phyloP scores from a whole-genome alignment of 208 protist genomes.

The Leishmania lainsoni region DNA sequence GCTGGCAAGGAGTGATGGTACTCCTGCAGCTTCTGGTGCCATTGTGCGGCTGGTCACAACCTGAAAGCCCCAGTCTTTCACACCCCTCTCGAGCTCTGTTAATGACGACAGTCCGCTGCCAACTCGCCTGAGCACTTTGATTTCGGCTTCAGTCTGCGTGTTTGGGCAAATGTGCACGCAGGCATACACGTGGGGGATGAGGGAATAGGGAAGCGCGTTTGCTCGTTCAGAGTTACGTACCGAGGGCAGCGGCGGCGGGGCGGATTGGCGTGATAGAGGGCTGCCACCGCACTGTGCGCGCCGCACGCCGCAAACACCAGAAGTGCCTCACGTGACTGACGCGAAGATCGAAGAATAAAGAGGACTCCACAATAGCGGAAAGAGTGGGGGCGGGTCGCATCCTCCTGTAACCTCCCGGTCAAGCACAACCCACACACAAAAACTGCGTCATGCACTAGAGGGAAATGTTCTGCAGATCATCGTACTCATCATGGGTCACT shows the following conservation, averaged over 20 bases:
- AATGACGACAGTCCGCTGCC: neutral
- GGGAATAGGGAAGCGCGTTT: neutral
- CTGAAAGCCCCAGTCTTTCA: neutral
- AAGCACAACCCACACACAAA: neutral
- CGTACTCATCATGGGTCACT: slow-evolving; percentile 63
- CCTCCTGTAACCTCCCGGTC: neutral
- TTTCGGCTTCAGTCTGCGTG: neutral
- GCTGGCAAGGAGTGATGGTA: neutral
- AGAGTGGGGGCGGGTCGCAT: neutral
- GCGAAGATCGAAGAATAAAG: neutral
- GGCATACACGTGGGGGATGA: neutral
- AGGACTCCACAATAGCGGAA: neutral
- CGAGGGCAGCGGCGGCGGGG: neutral
- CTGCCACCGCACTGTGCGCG: neutral
- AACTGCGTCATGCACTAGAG: neutral
- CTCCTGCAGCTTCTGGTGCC: neutral
- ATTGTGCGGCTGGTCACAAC: neutral
- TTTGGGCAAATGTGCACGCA: neutral
- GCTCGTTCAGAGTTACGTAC: neutral
- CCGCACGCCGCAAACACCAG: neutral
- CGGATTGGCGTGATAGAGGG: neutral
- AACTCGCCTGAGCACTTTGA: neutral
- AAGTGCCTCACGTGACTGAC: neutral
- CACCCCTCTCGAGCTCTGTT: neutral
- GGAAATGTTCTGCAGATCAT: slow-evolving; percentile 69